Conservation (phyloP, 306 rosid species). For the Hippophae tibetana region DNA sequence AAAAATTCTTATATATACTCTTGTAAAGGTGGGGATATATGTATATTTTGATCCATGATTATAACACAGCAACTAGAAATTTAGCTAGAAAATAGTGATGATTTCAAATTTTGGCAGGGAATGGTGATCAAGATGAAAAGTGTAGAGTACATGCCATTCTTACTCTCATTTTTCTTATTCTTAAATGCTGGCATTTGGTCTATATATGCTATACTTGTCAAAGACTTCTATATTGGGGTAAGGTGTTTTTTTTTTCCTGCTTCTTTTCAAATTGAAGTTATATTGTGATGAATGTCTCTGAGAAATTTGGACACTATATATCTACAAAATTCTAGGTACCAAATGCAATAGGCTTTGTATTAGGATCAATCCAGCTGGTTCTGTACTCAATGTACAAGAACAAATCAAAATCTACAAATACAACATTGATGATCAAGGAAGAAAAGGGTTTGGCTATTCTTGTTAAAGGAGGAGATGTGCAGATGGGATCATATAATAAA, state of each 20-base stretch:
- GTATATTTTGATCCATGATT: too few species aligned
- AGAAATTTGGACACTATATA: neutral
- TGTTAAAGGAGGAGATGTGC: neutral
- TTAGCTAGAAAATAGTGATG: neutral
- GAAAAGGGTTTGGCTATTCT: slow-evolving; percentile 7
- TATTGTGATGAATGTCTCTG: too few species aligned
- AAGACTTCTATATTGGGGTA: slow-evolving; percentile 41
- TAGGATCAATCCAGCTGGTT: slow-evolving; percentile 32
- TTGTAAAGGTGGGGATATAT: too few species aligned
- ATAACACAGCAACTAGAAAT: neutral
- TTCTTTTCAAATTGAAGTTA: neutral
- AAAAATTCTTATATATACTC: too few species aligned
- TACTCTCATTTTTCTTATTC: slow-evolving; percentile 51
- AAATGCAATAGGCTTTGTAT: slow-evolving; percentile 30
- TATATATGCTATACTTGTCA: slow-evolving; percentile 28
- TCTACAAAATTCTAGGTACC: slow-evolving; percentile 25
- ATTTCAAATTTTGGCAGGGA: slow-evolving; percentile 29
- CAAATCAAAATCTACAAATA: slow-evolving; percentile 15
- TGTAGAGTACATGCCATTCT: slow-evolving; percentile 66
- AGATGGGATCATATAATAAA: neutral
- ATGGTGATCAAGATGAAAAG: slow-evolving; percentile 60
- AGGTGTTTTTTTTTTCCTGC: slow-evolving; percentile 1
- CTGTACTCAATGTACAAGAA: slow-evolving; percentile 28
- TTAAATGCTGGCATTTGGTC: slow-evolving; percentile 42
- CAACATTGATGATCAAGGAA: slow-evolving; percentile 10